phyloP scores from a whole-genome alignment of 2,329 filamentous ascomycete species.

The Pseudomassariella vexata region DNA sequence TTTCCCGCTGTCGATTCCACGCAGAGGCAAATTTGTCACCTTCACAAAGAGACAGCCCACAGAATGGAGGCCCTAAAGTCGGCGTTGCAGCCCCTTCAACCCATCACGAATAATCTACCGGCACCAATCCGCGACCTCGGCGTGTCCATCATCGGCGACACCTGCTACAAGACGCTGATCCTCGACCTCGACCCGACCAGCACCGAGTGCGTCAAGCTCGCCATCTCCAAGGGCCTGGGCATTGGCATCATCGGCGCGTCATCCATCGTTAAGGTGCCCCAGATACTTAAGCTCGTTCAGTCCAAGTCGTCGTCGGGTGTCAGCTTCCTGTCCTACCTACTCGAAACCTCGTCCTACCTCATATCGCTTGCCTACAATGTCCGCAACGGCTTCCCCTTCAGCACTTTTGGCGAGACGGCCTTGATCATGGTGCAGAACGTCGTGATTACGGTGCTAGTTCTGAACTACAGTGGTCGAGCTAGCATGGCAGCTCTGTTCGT shows the following conservation, averaged over 20 bases:
- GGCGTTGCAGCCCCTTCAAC: conserved; percentile 55
- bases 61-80: conserved; percentile 58
- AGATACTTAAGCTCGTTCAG: conserved; percentile 85
- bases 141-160: conserved; percentile 71
- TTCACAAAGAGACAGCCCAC: conserved; percentile 5
- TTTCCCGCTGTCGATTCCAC: no score
- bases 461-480: conserved; percentile 71
- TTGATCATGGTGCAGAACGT: conserved; percentile 91
- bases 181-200: conserved; percentile 77
- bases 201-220: conserved; percentile 78
- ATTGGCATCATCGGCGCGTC: conserved; percentile 89
- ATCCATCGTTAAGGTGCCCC: conserved; percentile 90
- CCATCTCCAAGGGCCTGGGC: conserved; percentile 85
- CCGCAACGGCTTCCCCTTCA: conserved; percentile 88
- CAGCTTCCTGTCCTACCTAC: conserved; percentile 83
- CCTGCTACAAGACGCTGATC: conserved; percentile 81
- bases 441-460: conserved; percentile 77
- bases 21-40: no score
- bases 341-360: conserved; percentile 83
- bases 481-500: conserved; percentile 71
- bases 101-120: conserved; percentile 69
- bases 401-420: conserved; percentile 92
- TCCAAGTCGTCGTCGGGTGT: conserved; percentile 79
- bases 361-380: conserved; percentile 90
- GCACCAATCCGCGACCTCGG: conserved; percentile 68